phyloP scores from a whole-genome alignment of 441 rosid species.

The Omphalea diandra region DNA sequence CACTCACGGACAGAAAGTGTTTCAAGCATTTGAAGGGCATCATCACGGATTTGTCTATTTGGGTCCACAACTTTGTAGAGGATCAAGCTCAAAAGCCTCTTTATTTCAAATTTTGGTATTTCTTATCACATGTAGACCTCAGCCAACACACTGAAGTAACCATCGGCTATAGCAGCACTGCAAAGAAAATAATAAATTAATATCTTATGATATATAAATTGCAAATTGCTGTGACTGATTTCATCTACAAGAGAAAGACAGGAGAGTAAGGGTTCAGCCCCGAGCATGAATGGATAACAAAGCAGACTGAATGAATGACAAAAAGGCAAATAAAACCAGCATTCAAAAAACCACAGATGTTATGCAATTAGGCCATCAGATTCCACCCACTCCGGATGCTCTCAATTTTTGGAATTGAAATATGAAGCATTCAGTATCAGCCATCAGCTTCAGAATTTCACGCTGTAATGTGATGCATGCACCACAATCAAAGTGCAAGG shows the following conservation, averaged over 20 bases:
- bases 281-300: background rate
- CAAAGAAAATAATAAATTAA: slow-evolving; percentile 27
- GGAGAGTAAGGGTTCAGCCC: background rate
- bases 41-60: slow-evolving; percentile 97
- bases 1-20: slow-evolving; percentile 97
- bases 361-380: background rate
- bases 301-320: background rate
- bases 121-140: slow-evolving; percentile 99
- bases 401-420: background rate
- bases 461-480: slow-evolving; percentile 5
- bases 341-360: background rate
- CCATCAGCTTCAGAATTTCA: too few relatives aligned
- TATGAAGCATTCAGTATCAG: slow-evolving; percentile 8
- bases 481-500: slow-evolving; percentile 14
- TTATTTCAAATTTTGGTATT: slow-evolving; percentile 96
- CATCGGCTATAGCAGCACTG: slow-evolving; percentile 99
- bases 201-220: slow-evolving; percentile 9
- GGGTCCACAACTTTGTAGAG: slow-evolving; percentile 99
- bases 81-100: slow-evolving; percentile 93
- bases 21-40: slow-evolving; percentile 99
- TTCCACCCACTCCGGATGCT: background rate
- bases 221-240: background rate
- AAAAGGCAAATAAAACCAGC: slow-evolving; percentile 11
- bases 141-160: slow-evolving; percentile 97
- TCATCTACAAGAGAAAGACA: too few relatives aligned